Evolutionary conservation across 2,329 filamentous ascomycete species (phyloP), one percentile per base, ranked within the genome.

Genomic region (Trichoderma brevicompactum): DNA sequence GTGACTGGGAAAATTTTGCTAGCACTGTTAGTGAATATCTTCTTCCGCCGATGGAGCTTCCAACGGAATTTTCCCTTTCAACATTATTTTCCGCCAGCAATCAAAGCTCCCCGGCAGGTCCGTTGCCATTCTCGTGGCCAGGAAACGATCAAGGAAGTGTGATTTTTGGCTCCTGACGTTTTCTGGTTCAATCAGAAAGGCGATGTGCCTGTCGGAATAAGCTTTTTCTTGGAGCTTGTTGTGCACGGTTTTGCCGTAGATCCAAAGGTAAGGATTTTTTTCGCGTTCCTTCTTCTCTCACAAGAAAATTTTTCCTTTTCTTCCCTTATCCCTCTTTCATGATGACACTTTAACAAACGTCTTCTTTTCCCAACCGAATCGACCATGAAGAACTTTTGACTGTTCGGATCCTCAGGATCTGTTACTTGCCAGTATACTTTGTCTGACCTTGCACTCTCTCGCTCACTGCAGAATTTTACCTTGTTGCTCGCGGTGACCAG

Each of bases 401-500:
- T 89, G 81, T 85, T 82, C 87, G 88, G 89, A 87, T 82, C 80
- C 48, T 80, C 79, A 80, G 78, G 84, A 40, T 87, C 88, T 92
- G 91, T 89, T 93, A 93, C 91, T 93, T 91, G 91, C 91, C 91
- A 94, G 91, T 93, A 93, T 89, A 83, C 79, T 81, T 85, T 88
- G 88, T 91, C 90, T 92, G 90, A 92, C 73, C 66, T 46, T 43
- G 46, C 63, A 69, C 72, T 52, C 68, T 36, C 19, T 38, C 60
- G 19, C 17, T 53, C 40, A 52, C 15, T 50, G 60, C 65, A 65
- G 40, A 43, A 28, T 32, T 44, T 8, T n/a, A 38, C 36, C 38
- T 55, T 65, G 43, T 17, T 23, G 49, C 52, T 17, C 23, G 23
- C 2, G 23, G 23, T 48, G 17, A n/a, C 17, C 34, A 54, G 53